Evolutionary conservation across 257 asterid species (phyloP), one percentile per base, ranked within the genome.

Genomic region (Salvia miltiorrhiza): DNA sequence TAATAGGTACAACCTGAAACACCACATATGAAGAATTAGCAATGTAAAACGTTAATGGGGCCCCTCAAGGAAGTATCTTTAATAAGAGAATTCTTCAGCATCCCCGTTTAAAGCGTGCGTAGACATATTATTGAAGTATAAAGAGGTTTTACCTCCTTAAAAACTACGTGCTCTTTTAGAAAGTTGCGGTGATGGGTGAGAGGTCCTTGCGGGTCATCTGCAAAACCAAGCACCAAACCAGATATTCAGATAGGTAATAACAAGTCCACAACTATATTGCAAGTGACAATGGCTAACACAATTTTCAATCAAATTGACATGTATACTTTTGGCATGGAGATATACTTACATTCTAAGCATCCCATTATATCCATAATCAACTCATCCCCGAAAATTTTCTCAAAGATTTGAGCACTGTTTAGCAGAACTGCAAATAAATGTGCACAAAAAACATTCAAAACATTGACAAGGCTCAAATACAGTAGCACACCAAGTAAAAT

Each of bases 381-480:
- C 72, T 94, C 97, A 84, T 94, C 97, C 71, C 95, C 96, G 9
- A 94, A 86, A 71, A 94, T 83, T 78, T 86, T 94, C 78, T 94
- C 99, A 85, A 87, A 91, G 74, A 91, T 87, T 83, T 83, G 97
- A 47, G 95, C 48, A 66, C 82, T 94, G 77, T 94, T 91, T 54
- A 94, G 86, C 65, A 87, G 65, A 83, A 90, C 99, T 94, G 96
- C 96, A 88, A 59, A 62, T 23, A 59, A 37, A 63, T 65, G 77
- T 30, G 37, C 73, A 82, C 30, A 65, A 69, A 59, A 20, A 39
- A 67, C n/a, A 33, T 66, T 71, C 12, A 65, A 61, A 65, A 43
- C 3, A 13, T 57, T 39, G 70, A 14, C 44, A 62, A 32, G 13
- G 35, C 70, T 14, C 72, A 65, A 64, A 21, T 21, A 60, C 52